Base-by-base conservation (phyloP, 148 eudicot species). In the Amaranthus hypochondriacus region DNA sequence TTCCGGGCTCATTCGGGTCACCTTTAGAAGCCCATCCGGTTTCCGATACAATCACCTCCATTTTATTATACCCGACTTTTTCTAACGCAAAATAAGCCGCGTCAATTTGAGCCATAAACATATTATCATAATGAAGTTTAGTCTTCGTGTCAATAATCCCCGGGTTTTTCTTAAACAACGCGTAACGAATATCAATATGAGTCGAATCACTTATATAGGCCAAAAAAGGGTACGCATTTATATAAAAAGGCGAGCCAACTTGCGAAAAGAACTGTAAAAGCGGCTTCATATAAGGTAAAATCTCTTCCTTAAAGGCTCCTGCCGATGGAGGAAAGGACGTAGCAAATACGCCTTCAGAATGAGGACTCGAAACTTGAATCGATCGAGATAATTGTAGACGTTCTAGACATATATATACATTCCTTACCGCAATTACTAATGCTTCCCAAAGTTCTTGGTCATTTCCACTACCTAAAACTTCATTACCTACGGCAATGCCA, bases 21-120 rank as follows among this genome's bases (percentile, higher is more conserved):
- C 98, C 98, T 6, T 73, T 77, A 0, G 98, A 93, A 0, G 94
- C 96, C 96, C 98, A 93, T 42, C 98, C 98, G 1, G 98, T 93
- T 76, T 93, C 98, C 0, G 98, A 89, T 4, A 93, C 96, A 13
- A 90, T 89, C 51, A 93, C 94, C 74, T 89, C 84, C 88, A 82
- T 93, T 59, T 86, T 85, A 0, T 10, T 78, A 59, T 68, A 90
- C 42, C 94, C 98, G 6, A 74, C 81, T 72, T 87, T 90, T 70
- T 89, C 96, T 66, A 93, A 50, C 0, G 94, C 98, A 4, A 73
- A 73, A 66, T 93, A 89, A 47, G 96, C 80, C 9, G 98, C 98
- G 51, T 90, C 98, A 3, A 93, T 73, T 75, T 84, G 88, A 12
- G 98, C 98, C 48, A 77, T 86, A 48, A 93, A 93, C 98, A 93